Evolutionary conservation across 1,284 basidiomycete species (phyloP).

Genomic region (Ceratobasidium sp.): DNA sequence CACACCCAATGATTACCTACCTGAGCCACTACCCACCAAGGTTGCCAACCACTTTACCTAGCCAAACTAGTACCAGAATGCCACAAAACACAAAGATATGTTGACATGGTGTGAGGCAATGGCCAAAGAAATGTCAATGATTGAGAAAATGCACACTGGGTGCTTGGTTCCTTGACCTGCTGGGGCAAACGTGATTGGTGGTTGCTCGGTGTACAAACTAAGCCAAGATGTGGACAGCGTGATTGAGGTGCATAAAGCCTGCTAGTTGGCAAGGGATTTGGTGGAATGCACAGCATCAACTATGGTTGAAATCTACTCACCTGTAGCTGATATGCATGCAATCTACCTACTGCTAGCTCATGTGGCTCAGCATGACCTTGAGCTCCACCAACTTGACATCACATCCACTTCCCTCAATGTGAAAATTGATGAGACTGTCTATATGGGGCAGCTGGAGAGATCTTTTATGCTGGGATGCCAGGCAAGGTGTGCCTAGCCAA

Average conservation of each 20-base stretch:
- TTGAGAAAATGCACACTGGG: constrained; percentile 12
- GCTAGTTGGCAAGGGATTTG: constrained; percentile 54
- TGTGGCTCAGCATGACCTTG: constrained; percentile 47
- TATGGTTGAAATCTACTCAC: constrained; percentile 55
- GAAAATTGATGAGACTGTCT: constrained; percentile 46
- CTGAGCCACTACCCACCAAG: neutral
- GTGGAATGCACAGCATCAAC: constrained; percentile 52
- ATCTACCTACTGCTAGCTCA: constrained; percentile 50
- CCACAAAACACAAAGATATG: neutral
- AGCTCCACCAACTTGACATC: constrained; percentile 50
- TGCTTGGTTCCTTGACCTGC: neutral
- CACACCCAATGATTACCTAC: no score
- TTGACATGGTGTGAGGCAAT: neutral
- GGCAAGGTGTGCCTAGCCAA: neutral
- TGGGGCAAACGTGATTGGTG: constrained; percentile 22
- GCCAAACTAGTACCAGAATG: neutral
- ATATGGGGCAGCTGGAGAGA: constrained; percentile 47
- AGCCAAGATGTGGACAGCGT: constrained; percentile 50
- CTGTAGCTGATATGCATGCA: constrained; percentile 49
- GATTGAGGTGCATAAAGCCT: constrained; percentile 50
- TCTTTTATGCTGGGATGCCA: constrained; percentile 37
- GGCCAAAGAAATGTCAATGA: constrained; percentile 5
- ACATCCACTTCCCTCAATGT: constrained; percentile 49
- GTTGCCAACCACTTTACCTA: neutral
- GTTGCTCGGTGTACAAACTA: constrained; percentile 47